Evolutionary conservation across 331 rosid genomes (phyloP), one percentile per base, ranked within the genome.

Genomic region (Cydonia oblonga): DNA sequence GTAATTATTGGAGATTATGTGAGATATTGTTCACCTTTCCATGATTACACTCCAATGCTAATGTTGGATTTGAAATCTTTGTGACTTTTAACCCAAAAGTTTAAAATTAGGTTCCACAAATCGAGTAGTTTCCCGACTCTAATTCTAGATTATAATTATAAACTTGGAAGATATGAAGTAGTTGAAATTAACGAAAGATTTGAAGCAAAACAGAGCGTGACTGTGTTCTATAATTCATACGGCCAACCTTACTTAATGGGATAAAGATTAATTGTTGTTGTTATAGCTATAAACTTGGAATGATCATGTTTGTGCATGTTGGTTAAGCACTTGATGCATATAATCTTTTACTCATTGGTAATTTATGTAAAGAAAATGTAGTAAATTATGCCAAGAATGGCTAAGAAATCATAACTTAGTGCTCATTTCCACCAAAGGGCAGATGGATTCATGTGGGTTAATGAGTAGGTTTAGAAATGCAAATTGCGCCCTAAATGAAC

Each of bases 1-100:
- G 74, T 83, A 76, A 84, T 86, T 89, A 72, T 69, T 83, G 81
- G 79, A 76, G 91, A 81, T 89, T 87, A 73, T 84, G 79, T 63
- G 79, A 79, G 89, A 84, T 74, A 77, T 44, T 70, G 84, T 76
- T 42, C 75, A 80, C 78, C 86, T 81, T 86, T 69, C 78, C 88
- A 86, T 87, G 75, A 89, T 91, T 89, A 72, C 83, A 76, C 73
- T 70, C 68, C 75, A 77, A 82, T 79, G 83, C 69, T 75, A 63
- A 26, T 82, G 77, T 73, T 86, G 74, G 83, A 78, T 56, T 61
- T 69, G 73, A 75, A 70, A 72, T 62, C 69, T 76, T 49, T 32
- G 40, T 51, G 54, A 72, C 72, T 62, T 69, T 71, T 80, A 73
- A 70, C 61, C 75, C 81, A 29, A 30, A 62, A 18, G 65, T 26